Conservation (phyloP, 139 green algal species). For the Chlorella ohadii region DNA sequence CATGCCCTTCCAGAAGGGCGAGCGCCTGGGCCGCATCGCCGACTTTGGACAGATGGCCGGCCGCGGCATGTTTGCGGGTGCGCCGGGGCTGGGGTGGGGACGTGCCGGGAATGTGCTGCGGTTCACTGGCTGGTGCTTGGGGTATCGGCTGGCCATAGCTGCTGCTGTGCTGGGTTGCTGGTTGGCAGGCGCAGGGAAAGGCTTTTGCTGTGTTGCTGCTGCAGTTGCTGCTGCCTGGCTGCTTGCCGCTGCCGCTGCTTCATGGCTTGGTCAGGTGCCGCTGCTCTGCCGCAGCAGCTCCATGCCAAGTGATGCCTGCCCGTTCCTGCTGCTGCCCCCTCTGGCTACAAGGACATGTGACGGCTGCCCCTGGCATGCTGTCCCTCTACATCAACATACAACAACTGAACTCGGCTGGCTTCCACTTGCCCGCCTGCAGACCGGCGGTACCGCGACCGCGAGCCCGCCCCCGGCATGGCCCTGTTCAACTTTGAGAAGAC, state of each 20-base stretch:
- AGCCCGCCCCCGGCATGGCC: constrained; percentile 54
- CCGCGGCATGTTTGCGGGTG: constrained; percentile 22
- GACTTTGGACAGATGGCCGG: constrained; percentile 51
- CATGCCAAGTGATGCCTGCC: no score
- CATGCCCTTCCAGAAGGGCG: constrained; percentile 92
- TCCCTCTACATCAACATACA: no score
- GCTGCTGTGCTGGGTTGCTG: not conserved
- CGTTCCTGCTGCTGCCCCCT: no score
- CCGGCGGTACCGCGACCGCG: constrained; percentile 50
- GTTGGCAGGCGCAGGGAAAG: not conserved
- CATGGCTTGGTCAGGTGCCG: no score
- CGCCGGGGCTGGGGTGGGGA: not conserved
- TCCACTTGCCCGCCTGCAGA: not conserved
- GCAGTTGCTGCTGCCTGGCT: not conserved
- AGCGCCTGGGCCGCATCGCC: constrained; percentile 86
- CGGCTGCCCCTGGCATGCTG: no score
- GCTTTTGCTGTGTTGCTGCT: not conserved
- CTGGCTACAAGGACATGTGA: no score
- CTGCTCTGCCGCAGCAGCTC: no score
- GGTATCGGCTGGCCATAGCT: not conserved
- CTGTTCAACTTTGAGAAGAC: constrained; percentile 97
- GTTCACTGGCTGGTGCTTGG: no score
- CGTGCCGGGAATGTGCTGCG: no score
- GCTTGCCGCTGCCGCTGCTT: no score
- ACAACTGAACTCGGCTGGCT: no score